Percentiles rank a stretch among this genome's conserved stretches.
Evolutionary conservation across 163 green algal species (phyloP).

Genomic region (Scenedesmus sp.): DNA sequence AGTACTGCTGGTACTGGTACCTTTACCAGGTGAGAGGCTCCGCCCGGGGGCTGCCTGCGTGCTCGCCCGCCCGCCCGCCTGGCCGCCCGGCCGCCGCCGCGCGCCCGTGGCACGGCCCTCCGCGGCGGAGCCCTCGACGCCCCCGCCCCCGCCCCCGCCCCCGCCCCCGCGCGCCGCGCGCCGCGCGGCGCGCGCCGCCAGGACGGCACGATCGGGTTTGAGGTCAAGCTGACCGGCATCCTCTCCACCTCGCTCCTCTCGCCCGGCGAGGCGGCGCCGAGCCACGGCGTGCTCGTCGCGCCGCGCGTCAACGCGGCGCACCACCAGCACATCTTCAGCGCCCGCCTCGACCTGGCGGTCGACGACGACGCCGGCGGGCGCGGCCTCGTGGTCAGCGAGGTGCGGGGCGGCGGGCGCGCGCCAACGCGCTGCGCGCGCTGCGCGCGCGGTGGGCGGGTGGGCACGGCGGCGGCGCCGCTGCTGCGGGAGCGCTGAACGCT

Average conservation of each 20-base stretch:
- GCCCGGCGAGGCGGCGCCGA: slow-evolving; percentile 54
- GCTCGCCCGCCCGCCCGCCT: not conserved
- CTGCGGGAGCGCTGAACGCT: too few relatives aligned
- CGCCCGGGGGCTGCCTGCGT: not conserved
- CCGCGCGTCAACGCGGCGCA: slow-evolving; percentile 68
- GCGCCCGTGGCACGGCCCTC: too few relatives aligned
- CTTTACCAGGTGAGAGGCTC: slow-evolving; percentile 73
- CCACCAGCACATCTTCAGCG: slow-evolving; percentile 89
- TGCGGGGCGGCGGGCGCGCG: slow-evolving; percentile 8
- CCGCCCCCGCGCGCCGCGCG: too few relatives aligned
- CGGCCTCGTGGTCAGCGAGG: slow-evolving; percentile 64
- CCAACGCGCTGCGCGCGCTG: too few relatives aligned
- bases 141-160: too few relatives aligned
- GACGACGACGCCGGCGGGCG: slow-evolving; percentile 69
- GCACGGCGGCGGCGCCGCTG: too few relatives aligned
- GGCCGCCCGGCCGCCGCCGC: too few relatives aligned
- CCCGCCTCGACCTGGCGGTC: slow-evolving; percentile 80
- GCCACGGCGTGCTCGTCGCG: slow-evolving; percentile 46
- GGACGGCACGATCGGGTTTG: slow-evolving; percentile 86
- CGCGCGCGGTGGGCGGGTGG: too few relatives aligned
- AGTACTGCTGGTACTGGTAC: slow-evolving; percentile 83
- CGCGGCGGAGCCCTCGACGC: not conserved
- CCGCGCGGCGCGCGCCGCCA: too few relatives aligned
- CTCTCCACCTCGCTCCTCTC: slow-evolving; percentile 80
- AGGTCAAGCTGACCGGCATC: slow-evolving; percentile 92